Percentiles rank a stretch among this genome's conserved stretches.
These are phyloP conservation scores for Suillus subaureus DNA, from an alignment of 768 basidiomycete genomes.

Conservation along the genomic window DNA sequence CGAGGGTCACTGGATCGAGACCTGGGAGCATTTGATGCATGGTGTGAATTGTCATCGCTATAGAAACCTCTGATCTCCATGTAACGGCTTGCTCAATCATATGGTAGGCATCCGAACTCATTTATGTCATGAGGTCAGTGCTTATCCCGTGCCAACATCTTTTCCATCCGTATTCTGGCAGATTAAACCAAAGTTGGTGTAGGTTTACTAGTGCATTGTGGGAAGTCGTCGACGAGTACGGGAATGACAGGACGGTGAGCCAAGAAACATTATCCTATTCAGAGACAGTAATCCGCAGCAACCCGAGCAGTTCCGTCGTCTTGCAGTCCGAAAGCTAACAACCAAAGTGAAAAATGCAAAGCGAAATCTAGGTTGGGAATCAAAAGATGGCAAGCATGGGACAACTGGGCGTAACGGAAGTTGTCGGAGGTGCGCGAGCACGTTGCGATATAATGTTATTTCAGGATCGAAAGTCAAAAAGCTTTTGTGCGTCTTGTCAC, in stretches of 20 bases:
- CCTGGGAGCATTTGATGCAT: constrained; percentile 40
- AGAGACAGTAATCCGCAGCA: no score
- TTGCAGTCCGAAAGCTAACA: no score
- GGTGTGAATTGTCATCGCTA: constrained; percentile 35
- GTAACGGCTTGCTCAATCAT: constrained; percentile 12
- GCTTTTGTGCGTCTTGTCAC: constrained; percentile 1
- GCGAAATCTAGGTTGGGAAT: no score
- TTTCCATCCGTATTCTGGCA: constrained; percentile 50
- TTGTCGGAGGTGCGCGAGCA: neutral
- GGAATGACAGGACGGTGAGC: no score
- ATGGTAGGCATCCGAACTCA: constrained; percentile 11
- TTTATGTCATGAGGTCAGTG: constrained; percentile 33
- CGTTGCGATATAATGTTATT: neutral
- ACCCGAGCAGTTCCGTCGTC: no score
- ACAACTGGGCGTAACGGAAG: no score
- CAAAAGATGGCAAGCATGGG: no score
- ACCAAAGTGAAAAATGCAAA: no score
- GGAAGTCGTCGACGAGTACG: no score
- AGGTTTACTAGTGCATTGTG: no score
- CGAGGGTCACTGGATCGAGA: constrained; percentile 54
- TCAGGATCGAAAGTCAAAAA: neutral
- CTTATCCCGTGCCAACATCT: constrained; percentile 66
- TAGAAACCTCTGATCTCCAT: constrained; percentile 32
- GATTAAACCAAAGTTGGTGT: no score
- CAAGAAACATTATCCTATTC: no score